These are phyloP conservation scores for Stephania japonica DNA, from an alignment of 164 flowering plant genomes.

Conservation along the genomic window DNA sequence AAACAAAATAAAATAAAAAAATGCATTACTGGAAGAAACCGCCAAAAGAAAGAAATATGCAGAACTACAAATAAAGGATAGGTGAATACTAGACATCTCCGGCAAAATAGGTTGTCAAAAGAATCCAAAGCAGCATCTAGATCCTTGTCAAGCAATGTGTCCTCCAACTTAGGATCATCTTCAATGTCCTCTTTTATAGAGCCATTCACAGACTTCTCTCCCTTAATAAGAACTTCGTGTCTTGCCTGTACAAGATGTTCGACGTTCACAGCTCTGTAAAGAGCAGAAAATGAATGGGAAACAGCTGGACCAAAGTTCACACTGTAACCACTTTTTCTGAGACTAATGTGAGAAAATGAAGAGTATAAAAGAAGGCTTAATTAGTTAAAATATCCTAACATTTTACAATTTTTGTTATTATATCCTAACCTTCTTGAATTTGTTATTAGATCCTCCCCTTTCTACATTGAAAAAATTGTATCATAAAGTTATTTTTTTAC, in stretches of 20 bases:
- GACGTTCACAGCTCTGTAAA: slow-evolving; percentile 90
- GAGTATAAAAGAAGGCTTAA: background rate
- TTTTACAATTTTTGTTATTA: too few relatives aligned
- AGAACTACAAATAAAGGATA: slow-evolving; percentile 2
- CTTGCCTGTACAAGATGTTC: slow-evolving; percentile 99
- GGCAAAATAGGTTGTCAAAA: slow-evolving; percentile 87
- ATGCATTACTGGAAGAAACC: slow-evolving; percentile 1
- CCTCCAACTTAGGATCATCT: slow-evolving; percentile 30
- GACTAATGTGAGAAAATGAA: slow-evolving; percentile 15
- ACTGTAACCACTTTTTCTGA: slow-evolving; percentile 43
- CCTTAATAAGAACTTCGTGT: slow-evolving; percentile 56
- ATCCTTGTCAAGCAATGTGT: slow-evolving; percentile 66
- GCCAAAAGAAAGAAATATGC: background rate
- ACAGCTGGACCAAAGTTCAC: slow-evolving; percentile 68
- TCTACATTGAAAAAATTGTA: too few relatives aligned
- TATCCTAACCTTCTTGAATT: too few relatives aligned
- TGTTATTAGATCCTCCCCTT: too few relatives aligned
- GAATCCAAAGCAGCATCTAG: slow-evolving; percentile 89
- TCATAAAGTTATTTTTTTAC: too few relatives aligned
- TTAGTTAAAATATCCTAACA: too few relatives aligned
- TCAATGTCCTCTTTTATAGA: slow-evolving; percentile 30
- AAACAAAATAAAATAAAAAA: slow-evolving; percentile 8
- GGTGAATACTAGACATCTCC: slow-evolving; percentile 69
- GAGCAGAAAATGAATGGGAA: slow-evolving; percentile 77
- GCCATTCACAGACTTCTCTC: slow-evolving; percentile 27